Conservation (phyloP, 768 basidiomycete genomes). For the Naematelia aurantialba region DNA sequence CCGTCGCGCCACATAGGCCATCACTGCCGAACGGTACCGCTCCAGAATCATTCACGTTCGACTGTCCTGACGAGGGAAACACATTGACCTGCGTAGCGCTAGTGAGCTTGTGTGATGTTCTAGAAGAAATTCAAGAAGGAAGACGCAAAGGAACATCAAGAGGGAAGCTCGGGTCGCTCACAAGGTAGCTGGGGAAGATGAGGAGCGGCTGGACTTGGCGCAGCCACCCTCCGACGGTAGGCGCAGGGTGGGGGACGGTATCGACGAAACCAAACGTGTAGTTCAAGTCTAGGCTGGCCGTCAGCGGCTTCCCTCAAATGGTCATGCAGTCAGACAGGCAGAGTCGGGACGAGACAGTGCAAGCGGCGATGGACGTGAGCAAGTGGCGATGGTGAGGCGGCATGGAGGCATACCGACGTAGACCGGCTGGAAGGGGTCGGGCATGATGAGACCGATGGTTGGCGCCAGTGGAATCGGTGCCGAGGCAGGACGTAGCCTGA, state of each 20-base stretch:
- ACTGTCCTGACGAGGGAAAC: slow-evolving; percentile 29
- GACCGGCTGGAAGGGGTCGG: slow-evolving; percentile 34
- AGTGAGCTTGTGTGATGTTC: too few species aligned
- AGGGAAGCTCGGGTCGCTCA: slow-evolving; percentile 12
- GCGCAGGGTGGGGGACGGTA: slow-evolving; percentile 32
- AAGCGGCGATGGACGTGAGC: too few species aligned
- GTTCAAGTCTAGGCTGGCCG: slow-evolving; percentile 33
- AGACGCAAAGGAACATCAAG: neutral
- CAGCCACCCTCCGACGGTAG: slow-evolving; percentile 37
- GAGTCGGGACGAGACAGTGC: neutral
- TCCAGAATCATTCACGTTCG: slow-evolving; percentile 12
- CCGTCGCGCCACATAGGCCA: slow-evolving; percentile 37
- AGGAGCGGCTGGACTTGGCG: slow-evolving; percentile 42
- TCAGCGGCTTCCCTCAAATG: neutral
- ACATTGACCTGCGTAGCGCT: slow-evolving; percentile 45
- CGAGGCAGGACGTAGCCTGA: slow-evolving; percentile 6
- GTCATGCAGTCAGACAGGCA: too few species aligned
- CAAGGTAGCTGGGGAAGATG: slow-evolving; percentile 43
- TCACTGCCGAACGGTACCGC: slow-evolving; percentile 28
- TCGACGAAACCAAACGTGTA: slow-evolving; percentile 49
- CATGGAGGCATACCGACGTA: slow-evolving; percentile 47
- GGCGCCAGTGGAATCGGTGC: slow-evolving; percentile 26
- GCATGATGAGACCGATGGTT: slow-evolving; percentile 49
- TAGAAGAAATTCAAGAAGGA: too few species aligned
- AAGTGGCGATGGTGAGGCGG: too few species aligned